Evolutionary conservation across 148 eudicot species (phyloP).

Genomic region (Mesembryanthemum crystallinum): DNA sequence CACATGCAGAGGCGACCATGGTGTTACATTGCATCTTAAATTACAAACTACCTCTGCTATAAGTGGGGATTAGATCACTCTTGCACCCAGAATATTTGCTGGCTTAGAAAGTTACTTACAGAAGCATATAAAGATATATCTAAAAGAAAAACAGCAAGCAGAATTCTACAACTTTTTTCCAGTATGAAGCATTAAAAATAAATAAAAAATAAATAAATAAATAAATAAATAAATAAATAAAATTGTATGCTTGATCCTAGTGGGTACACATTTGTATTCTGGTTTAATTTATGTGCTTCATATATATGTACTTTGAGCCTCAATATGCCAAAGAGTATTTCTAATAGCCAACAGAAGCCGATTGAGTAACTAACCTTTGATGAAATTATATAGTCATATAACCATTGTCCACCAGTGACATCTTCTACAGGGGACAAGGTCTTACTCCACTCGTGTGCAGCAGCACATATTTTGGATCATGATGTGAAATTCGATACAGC

Average conservation of each 20-base stretch:
- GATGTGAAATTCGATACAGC: background rate
- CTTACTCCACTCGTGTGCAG: background rate
- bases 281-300: background rate
- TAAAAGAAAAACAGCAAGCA: too few relatives aligned
- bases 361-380: background rate
- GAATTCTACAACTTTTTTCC: too few relatives aligned
- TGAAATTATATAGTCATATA: background rate
- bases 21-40: background rate
- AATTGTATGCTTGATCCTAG: too few relatives aligned
- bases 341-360: background rate
- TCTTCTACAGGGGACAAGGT: background rate
- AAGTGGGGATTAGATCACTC: background rate
- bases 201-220: too few relatives aligned
- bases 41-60: background rate
- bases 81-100: background rate
- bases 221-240: too few relatives aligned
- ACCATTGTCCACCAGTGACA: background rate
- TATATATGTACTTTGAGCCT: background rate
- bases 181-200: too few relatives aligned
- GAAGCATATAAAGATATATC: background rate
- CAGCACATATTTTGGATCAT: background rate
- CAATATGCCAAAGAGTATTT: background rate
- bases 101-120: background rate
- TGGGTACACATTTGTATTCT: background rate
- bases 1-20: too few relatives aligned